Evolutionary conservation across 352 stramenopile species (phyloP), one percentile per base, ranked within the genome.

Genomic region (Blastocystis sp.): DNA sequence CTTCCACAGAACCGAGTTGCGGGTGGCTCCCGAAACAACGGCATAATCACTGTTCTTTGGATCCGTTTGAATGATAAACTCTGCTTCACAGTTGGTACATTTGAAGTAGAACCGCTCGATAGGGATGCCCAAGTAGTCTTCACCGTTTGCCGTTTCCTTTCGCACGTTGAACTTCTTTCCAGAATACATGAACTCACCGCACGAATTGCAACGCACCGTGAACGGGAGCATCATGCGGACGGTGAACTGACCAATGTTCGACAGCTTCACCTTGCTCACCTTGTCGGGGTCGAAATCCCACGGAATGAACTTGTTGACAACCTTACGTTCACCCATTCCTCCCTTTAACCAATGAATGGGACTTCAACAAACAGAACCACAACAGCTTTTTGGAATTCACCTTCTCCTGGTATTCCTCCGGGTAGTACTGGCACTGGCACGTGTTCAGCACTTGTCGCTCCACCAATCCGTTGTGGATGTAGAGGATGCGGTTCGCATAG

Each of bases 141-240:
- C 94, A 68, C 95, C 96, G 78, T 96, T 91, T 54, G 98, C 94
- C 48, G 96, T 92, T 90, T 99, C 97, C 90, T 99, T 99, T 87
- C 96, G 94, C 76, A 93, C 97, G 90, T 99, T 99, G 91, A 99
- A 99, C 92, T 99, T 99, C 87, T 98, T 98, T 76, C 97, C 96
- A 34, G 95, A 94, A 91, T 98, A 98, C 93, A 99, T 97, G 91
- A 98, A 99, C 89, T 98, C 95, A 70, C 95, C 95, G 88, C 97
- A 99, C 9, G 93, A 97, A 60, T 91, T 93, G 91, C 97, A 99
- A 89, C 98, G 95, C 74, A 99, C 93, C 21, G 93, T 97, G 92
- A 99, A 99, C 52, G 97, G 96, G 65, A 99, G 92, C 97, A 99
- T 99, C 96, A 99, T 98, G 57, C 96, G 95, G 63, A 99, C 95